Conservation (phyloP, 2,329 filamentous ascomycete genomes). For the Aureobasidium sp. region DNA sequence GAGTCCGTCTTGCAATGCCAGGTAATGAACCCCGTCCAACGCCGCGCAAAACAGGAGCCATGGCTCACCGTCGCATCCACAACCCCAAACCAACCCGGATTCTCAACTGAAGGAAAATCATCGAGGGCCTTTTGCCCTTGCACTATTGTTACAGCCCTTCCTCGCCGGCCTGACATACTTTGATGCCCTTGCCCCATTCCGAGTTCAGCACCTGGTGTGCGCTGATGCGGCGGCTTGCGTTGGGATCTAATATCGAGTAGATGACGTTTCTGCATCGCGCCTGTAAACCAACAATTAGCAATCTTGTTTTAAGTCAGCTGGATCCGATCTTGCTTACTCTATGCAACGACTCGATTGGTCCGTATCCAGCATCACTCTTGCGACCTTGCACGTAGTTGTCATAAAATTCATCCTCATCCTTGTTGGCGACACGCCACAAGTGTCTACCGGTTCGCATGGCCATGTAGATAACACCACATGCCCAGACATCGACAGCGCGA, state of each 20-base stretch:
- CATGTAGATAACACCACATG: conserved; percentile 99
- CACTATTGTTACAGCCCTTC: conserved; percentile 66
- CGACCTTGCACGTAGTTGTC: conserved; percentile 87
- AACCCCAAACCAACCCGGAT: not conserved
- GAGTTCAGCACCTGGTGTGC: conserved; percentile 96
- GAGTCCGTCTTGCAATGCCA: conserved; percentile 9
- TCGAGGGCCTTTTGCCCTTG: conserved; percentile 4
- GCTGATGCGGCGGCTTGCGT: conserved; percentile 83
- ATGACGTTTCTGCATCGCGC: conserved; percentile 97
- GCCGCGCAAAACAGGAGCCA: conserved; percentile 14
- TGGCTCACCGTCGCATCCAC: conserved; percentile 9
- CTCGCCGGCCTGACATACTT: conserved; percentile 91
- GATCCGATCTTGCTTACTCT: conserved; percentile 57
- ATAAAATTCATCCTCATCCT: conserved; percentile 96
- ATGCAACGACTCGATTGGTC: conserved; percentile 90
- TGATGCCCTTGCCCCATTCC: conserved; percentile 97
- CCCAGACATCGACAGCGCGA: conserved; percentile 96
- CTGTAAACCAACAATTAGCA: conserved; percentile 41
- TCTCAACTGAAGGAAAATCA: not conserved
- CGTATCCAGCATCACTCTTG: conserved; percentile 90
- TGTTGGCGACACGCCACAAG: conserved; percentile 93
- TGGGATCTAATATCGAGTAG: conserved; percentile 95
- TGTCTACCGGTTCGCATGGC: conserved; percentile 96
- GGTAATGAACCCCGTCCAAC: conserved; percentile 10
- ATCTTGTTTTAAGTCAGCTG: not conserved